A percentile compares a stretch with the other conserved stretches of the same genome.
Conservation (phyloP, 257 asterid species). For the Nicotiana paniculata region DNA sequence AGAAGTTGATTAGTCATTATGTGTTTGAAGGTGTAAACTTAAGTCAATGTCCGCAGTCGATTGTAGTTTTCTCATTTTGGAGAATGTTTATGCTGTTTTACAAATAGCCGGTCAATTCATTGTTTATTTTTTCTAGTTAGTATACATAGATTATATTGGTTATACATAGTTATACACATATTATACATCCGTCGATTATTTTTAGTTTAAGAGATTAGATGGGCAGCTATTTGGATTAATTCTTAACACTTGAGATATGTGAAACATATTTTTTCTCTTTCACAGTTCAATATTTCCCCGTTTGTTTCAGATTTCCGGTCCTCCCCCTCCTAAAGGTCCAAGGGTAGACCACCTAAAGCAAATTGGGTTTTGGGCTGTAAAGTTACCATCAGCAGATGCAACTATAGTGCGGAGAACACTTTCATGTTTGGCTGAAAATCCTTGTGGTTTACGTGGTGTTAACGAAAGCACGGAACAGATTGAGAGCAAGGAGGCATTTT, state of each 20-base stretch:
- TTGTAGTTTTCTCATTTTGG: background rate
- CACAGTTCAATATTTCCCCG: background rate
- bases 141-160: no score
- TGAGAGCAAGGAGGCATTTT: conserved; percentile 50
- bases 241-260: background rate
- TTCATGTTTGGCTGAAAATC: conserved; percentile 44
- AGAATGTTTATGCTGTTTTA: background rate
- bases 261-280: background rate
- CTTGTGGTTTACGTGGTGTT: conserved; percentile 56
- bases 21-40: background rate
- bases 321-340: conserved; percentile 45
- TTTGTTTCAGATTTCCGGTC: conserved; percentile 67
- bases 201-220: no score
- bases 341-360: conserved; percentile 55
- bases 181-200: no score
- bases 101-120: no score
- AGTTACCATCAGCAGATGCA: conserved; percentile 79
- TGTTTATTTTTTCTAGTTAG: no score
- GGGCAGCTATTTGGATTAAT: no score
- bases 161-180: no score
- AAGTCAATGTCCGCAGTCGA: background rate
- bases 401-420: conserved; percentile 62
- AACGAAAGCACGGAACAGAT: conserved; percentile 39
- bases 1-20: background rate
- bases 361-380: conserved; percentile 64